phyloP scores from a whole-genome alignment of 805 yeast species.

The Wickerhamomyces subpelliculosus region DNA sequence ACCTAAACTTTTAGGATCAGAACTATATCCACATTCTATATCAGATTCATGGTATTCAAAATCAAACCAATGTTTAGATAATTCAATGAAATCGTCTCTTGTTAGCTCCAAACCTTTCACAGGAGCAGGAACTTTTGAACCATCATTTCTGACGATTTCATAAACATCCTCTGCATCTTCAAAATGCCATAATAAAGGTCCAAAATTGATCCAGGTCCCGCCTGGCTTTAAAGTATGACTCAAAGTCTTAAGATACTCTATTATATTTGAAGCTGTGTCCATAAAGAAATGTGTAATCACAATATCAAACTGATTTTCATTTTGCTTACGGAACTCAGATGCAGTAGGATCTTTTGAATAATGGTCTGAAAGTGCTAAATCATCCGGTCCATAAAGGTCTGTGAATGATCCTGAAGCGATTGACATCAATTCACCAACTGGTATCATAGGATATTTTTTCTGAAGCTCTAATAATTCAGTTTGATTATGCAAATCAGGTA shows the following conservation, averaged over 20 bases:
- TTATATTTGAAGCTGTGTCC: slow-evolving; percentile 56
- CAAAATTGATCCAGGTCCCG: slow-evolving; percentile 60
- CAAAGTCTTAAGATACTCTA: slow-evolving; percentile 49
- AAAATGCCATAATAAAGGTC: slow-evolving; percentile 68
- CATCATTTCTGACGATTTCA: slow-evolving; percentile 13
- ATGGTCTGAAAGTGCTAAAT: slow-evolving; percentile 9
- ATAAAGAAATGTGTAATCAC: slow-evolving; percentile 52
- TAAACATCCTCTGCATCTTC: slow-evolving; percentile 40
- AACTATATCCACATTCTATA: slow-evolving; percentile 45
- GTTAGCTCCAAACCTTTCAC: slow-evolving; percentile 54
- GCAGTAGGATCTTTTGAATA: slow-evolving; percentile 29
- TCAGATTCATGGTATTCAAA: slow-evolving; percentile 37
- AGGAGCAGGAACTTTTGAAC: slow-evolving; percentile 24
- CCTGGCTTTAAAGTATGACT: slow-evolving; percentile 34
- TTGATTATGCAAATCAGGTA: slow-evolving; percentile 48
- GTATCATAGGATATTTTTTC: slow-evolving; percentile 30
- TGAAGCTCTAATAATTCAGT: slow-evolving; percentile 28
- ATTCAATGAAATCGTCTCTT: slow-evolving; percentile 42
- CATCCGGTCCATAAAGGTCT: slow-evolving; percentile 53
- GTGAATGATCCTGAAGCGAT: slow-evolving; percentile 70
- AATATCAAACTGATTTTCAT: slow-evolving; percentile 33
- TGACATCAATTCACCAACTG: slow-evolving; percentile 49
- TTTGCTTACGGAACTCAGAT: slow-evolving; percentile 32
- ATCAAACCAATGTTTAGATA: slow-evolving; percentile 45
- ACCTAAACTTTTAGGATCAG: slow-evolving; percentile 44